These are phyloP conservation scores for Ramaria rubella DNA, from an alignment of 768 basidiomycete genomes.

Conservation along the genomic window DNA sequence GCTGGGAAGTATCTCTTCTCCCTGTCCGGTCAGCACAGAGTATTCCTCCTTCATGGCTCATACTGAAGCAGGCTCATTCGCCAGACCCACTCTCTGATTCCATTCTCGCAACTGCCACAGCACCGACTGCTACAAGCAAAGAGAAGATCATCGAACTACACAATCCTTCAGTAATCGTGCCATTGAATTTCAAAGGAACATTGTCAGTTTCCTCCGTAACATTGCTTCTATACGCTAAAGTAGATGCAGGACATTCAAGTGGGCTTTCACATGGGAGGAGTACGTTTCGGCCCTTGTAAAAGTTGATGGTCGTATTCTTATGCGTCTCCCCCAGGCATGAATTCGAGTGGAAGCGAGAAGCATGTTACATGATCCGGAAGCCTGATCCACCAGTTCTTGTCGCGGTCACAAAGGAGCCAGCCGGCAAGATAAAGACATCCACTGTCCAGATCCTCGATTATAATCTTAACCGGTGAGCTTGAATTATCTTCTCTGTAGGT, in stretches of 20 bases:
- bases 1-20: slow-evolving; percentile 7
- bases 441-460: slow-evolving; percentile 79
- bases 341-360: slow-evolving; percentile 82
- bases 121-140: slow-evolving; percentile 61
- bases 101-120: slow-evolving; percentile 60
- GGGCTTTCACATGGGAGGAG: slow-evolving; percentile 82
- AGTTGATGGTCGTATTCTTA: not conserved
- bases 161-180: slow-evolving; percentile 65
- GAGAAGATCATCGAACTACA: slow-evolving; percentile 67
- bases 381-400: slow-evolving; percentile 85
- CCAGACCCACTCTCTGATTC: slow-evolving; percentile 64
- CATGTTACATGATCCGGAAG: slow-evolving; percentile 76
- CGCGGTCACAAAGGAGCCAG: slow-evolving; percentile 70
- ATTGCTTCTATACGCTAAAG: not conserved
- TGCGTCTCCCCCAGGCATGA: slow-evolving; percentile 48
- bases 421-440: slow-evolving; percentile 55
- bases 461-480: slow-evolving; percentile 64
- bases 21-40: slow-evolving; percentile 8
- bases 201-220: slow-evolving; percentile 25
- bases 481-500: not conserved
- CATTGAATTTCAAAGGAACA: slow-evolving; percentile 68
- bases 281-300: slow-evolving; percentile 31
- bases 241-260: slow-evolving; percentile 44
- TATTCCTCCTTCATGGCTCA: not conserved
- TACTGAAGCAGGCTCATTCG: not conserved